Base-by-base conservation (phyloP, 2,329 filamentous ascomycete genomes). In the Aspergillus calidoustus region DNA sequence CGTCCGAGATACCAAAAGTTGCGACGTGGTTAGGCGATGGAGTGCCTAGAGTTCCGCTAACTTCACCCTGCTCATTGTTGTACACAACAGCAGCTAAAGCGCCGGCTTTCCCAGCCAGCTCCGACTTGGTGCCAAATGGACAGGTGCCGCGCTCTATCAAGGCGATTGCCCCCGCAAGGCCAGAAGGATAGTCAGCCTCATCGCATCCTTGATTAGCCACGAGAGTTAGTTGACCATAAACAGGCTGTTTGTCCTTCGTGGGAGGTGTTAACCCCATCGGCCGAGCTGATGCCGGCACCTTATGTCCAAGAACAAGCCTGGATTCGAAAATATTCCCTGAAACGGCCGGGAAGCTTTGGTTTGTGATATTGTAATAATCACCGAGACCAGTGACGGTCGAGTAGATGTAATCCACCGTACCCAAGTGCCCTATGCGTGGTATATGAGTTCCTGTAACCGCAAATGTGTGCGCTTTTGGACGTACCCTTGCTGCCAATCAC, bases 11-110 rank as follows among this genome's bases (percentile, higher is more conserved):
- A 1, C 88, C 88, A 65, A 92, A 88, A 0, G 88, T 91, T 1
- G 90, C 81, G 43, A 80, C 76, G 0, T 79, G 85, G 55, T 87
- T 69, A 3, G 83, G 79, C 25, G 64, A 65, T 0, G 89, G 88
- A 0, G 80, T 81, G 7, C 88, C 90, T 4, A 94, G 81, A 1
- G 90, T 93, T 38, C 90, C 91, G 54, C 84, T 82, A 0, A 92
- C 77, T 3, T 77, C 75, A 3, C 86, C 89, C 2, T 84, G 76
- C 3, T 87, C 86, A 67, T 88, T 89, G 80, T 93, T 92, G 79
- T 91, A 93, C 52, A 94, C 82, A 11, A 94, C 79, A 1, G 89
- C 90, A 4, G 88, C 91, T 4, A 86, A 74, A 7, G 91, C 91
- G n/a, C 91, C 91, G 1, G 89, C 89, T 59, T 81, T 82, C 31